Percentiles rank a stretch among this genome's conserved stretches.
These are phyloP conservation scores for Fusarium sororula DNA, from an alignment of 2,329 filamentous ascomycete species.

Conservation along the genomic window DNA sequence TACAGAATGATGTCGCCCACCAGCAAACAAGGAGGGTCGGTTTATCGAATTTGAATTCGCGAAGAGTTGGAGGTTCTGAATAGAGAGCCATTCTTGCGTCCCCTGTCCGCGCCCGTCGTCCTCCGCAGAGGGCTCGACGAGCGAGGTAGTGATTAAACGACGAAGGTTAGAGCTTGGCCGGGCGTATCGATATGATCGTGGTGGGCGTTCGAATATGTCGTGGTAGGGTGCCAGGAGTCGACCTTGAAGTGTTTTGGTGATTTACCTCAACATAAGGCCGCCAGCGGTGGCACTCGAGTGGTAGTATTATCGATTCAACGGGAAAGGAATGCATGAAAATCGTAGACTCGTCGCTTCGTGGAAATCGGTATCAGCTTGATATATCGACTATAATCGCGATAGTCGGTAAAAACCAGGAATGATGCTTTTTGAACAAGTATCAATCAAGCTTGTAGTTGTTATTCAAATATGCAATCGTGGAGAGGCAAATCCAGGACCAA, in stretches of 20 bases:
- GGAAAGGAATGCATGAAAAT: slow-evolving; percentile 42
- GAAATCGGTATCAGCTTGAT: neutral
- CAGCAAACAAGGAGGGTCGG: slow-evolving; percentile 95
- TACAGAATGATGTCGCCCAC: slow-evolving; percentile 89
- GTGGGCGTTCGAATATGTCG: slow-evolving; percentile 19
- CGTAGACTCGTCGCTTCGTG: neutral
- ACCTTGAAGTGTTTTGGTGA: slow-evolving; percentile 11
- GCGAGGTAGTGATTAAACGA: slow-evolving; percentile 48
- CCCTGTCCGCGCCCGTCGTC: slow-evolving; percentile 64
- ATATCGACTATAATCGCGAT: neutral
- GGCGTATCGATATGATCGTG: neutral
- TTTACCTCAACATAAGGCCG: slow-evolving; percentile 40
- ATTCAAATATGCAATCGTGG: slow-evolving; percentile 12
- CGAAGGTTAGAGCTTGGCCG: slow-evolving; percentile 20
- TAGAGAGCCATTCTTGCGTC: slow-evolving; percentile 64
- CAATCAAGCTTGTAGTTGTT: neutral
- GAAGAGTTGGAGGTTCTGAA: slow-evolving; percentile 60
- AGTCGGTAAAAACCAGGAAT: neutral
- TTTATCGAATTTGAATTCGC: slow-evolving; percentile 69
- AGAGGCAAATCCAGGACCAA: neutral
- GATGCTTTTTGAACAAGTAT: slow-evolving; percentile 1
- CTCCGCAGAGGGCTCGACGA: slow-evolving; percentile 69
- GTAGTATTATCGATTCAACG: slow-evolving; percentile 17
- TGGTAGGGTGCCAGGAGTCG: slow-evolving; percentile 7
- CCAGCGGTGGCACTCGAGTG: slow-evolving; percentile 30